Base-by-base conservation (phyloP, 208 protist genomes). In the Wallacemonas sp. region DNA sequence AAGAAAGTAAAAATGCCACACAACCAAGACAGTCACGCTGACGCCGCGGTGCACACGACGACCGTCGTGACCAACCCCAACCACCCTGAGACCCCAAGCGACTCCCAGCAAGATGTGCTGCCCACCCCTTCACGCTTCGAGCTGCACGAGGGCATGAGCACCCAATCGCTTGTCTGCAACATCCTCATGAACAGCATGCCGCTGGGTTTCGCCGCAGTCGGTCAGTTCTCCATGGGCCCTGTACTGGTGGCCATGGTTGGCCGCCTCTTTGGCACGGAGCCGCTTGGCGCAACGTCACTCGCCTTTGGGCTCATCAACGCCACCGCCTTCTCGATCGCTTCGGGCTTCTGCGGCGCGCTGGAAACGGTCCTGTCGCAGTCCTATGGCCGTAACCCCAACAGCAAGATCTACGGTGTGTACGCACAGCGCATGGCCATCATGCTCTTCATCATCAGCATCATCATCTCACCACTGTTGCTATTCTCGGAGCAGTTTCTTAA, bases 311-410 rank as follows among this genome's bases (percentile, higher is more conserved):
- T 95, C n/a, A 79, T 95, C 30, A 90, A 90, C 52, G 77, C 85
- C n/a, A 91, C 85, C 14, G 81, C 81, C 39, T 89, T 85, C 48
- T 66, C 81, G n/a, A 83, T 83, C 36, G 71, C 78, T 26, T 43
- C 81, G 0, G 83, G 88, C 26, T 88, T 88, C 61, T 87, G 76
- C 46, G 81, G 85, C n/a, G 85, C 83, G 1, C 74, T 92, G 24
- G 81, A 95, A 74, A 95, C 85, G 34, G 63, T 89, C 8, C 77
- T 95, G 29, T 92, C 85, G 32, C 77, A 87, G 64, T 80, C 76
- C 33, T 95, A 89, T 62, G 85, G 83, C 21, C 70, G 68, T n/a
- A 72, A 92, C 67, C 81, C 76, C 1, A 68, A 76, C 27, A 90
- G 81, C 65, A 92, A 90, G 56, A 48, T 91, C 14, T 92, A 86